These are phyloP conservation scores for Rhynchospora tenuis DNA, from an alignment of 176 grass and related monocot genomes.

Conservation along the genomic window DNA sequence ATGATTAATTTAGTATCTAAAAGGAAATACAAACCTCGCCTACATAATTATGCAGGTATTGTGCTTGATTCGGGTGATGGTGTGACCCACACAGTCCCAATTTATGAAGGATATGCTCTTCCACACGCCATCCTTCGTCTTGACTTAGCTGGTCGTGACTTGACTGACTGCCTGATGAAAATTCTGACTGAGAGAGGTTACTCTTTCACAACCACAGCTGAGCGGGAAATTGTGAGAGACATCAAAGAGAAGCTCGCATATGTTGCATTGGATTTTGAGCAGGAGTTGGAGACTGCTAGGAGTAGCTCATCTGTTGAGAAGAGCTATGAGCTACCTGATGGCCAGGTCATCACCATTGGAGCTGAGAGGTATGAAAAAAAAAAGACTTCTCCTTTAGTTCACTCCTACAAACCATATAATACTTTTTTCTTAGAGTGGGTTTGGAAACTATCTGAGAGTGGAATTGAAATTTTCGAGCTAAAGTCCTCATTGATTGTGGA, in stretches of 20 bases:
- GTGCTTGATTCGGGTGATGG: constrained; percentile 87
- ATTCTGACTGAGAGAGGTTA: constrained; percentile 86
- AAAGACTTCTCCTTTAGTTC: not conserved
- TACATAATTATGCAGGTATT: constrained; percentile 44
- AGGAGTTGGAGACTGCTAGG: constrained; percentile 60
- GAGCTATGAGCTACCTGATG: constrained; percentile 84
- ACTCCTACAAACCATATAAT: not conserved
- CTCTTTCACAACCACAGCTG: constrained; percentile 77
- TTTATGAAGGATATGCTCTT: constrained; percentile 73
- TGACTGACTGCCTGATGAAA: constrained; percentile 80
- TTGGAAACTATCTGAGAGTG: not conserved
- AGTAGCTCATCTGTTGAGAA: constrained; percentile 75
- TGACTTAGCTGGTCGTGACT: constrained; percentile 76
- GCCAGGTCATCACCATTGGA: constrained; percentile 76
- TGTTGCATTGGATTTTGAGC: constrained; percentile 64
- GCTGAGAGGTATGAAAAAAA: constrained; percentile 37
- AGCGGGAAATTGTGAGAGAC: constrained; percentile 87
- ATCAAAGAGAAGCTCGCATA: constrained; percentile 95
- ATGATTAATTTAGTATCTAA: not conserved
- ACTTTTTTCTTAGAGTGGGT: not conserved
- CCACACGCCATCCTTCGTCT: constrained; percentile 80
- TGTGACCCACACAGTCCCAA: constrained; percentile 82
- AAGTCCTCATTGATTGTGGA: not conserved
- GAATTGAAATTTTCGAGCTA: not conserved
- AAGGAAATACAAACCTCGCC: not conserved